Base-by-base conservation (phyloP, 495 filamentous ascomycete species). In the Geopyxis carbonaria region DNA sequence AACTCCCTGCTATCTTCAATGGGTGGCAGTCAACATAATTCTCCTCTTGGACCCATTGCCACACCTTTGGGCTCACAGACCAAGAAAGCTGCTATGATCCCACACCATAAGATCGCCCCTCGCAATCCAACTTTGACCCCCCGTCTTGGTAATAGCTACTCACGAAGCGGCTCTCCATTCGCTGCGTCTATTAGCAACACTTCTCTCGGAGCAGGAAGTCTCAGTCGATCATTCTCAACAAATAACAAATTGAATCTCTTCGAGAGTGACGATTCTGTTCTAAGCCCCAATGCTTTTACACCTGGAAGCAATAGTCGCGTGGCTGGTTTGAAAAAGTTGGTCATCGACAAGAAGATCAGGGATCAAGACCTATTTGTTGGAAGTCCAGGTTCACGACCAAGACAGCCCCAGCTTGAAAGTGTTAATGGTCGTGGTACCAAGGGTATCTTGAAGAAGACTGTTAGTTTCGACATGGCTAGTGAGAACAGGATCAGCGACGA, bases 101-200 rank as follows among this genome's bases (percentile, higher is more conserved):
- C 91, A 5, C 72, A 85, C 48, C 86, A 91, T 61, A 89, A 82
- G 57, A 72, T 94, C 45, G 89, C 79, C 18, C 83, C 84, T 1
- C 72, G 69, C 22, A 77, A 80, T 29, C 71, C 80, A 34, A 75
- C 78, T 23, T 73, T 76, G 19, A 93, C 86, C 2, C 89, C 89
- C 2, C 57, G 60, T 23, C 45, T 73, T 39, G 68, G 67, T 56
- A 72, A 66, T 57, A 73, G 69, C 42, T 66, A 70, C 41, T 48
- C 52, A n/a, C 41, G 52, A 35, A 51, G 35, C 10, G 39, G 41
- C 16, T 48, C 47, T 22, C 47, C 52, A 16, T 56, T 56, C 43
- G 40, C 53, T 24, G 45, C 52, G 19, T 48, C 53, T 16, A 39
- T 45, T 7, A 38, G 36, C 9, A 36, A 37, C 22, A 45, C 43